Conservation (phyloP, 2,329 filamentous ascomycete species). For the Phyllosticta capitalensis region DNA sequence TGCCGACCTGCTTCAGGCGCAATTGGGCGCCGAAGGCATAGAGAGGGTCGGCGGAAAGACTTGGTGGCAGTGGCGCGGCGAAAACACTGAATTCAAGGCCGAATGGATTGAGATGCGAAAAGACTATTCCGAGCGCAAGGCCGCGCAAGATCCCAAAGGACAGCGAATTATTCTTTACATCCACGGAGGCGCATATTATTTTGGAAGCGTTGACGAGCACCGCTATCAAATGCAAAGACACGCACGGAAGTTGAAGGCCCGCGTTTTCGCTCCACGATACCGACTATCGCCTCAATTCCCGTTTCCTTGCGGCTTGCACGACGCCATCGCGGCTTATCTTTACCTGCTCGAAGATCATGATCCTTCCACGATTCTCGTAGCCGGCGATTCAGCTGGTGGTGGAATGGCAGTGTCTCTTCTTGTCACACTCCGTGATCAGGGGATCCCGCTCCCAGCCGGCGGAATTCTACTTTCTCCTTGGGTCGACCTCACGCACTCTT, state of each 20-base stretch:
- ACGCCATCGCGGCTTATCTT: slow-evolving; percentile 82
- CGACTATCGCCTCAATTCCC: slow-evolving; percentile 87
- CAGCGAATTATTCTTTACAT: slow-evolving; percentile 85
- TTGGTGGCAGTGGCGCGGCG: slow-evolving; percentile 64
- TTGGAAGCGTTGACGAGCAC: slow-evolving; percentile 91
- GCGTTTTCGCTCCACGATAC: slow-evolving; percentile 78
- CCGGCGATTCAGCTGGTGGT: slow-evolving; percentile 86
- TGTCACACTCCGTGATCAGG: slow-evolving; percentile 71
- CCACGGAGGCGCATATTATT: slow-evolving; percentile 91
- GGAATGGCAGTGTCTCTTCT: slow-evolving; percentile 79
- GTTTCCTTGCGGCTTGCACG: slow-evolving; percentile 85
- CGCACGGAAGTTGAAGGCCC: slow-evolving; percentile 83
- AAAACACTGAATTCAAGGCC: slow-evolving; percentile 56
- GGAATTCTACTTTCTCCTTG: slow-evolving; percentile 88
- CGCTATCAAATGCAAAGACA: slow-evolving; percentile 97
- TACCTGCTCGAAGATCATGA: slow-evolving; percentile 68
- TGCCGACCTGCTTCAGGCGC: slow-evolving; percentile 56
- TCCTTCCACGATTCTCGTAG: slow-evolving; percentile 72
- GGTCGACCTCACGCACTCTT: slow-evolving; percentile 93
- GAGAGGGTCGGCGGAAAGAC: slow-evolving; percentile 73
- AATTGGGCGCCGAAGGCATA: slow-evolving; percentile 68
- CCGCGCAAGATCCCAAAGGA: slow-evolving; percentile 43
- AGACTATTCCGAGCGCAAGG: slow-evolving; percentile 65
- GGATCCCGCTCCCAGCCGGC: slow-evolving; percentile 76
- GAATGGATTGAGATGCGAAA: slow-evolving; percentile 96